These are phyloP conservation scores for Cryphonectria parasitica DNA, from an alignment of 2,329 filamentous ascomycete genomes.

Conservation along the genomic window DNA sequence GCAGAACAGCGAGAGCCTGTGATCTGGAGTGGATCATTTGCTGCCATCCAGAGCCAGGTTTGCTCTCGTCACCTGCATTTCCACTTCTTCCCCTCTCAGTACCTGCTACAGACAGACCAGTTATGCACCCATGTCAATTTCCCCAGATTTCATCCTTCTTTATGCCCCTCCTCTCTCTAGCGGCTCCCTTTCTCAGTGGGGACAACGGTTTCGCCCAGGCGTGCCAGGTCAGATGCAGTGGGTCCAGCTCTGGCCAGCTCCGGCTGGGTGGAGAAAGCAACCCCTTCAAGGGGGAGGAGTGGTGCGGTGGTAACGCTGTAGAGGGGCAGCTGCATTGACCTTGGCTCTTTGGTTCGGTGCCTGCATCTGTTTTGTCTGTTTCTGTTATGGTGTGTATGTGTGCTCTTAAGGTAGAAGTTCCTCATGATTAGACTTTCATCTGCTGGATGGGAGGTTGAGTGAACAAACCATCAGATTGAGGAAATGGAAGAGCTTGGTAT, in stretches of 20 bases:
- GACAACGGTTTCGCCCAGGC: background rate
- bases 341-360: slow-evolving; percentile 14
- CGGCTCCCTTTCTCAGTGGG: slow-evolving; percentile 2
- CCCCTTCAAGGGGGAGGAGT: background rate
- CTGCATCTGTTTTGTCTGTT: slow-evolving; percentile 11
- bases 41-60: background rate
- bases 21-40: background rate
- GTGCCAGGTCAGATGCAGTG: background rate
- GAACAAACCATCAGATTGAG: background rate
- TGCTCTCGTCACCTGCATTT: background rate
- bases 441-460: background rate
- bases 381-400: slow-evolving; percentile 8
- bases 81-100: too few species aligned
- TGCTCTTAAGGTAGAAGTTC: slow-evolving; percentile 7
- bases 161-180: background rate
- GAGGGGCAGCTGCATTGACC: background rate
- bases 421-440: slow-evolving; percentile 25
- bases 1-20: background rate
- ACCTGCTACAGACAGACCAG: background rate
- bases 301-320: background rate
- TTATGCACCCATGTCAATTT: slow-evolving; percentile 19
- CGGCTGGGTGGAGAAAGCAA: slow-evolving; percentile 6
- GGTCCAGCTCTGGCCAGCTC: background rate
- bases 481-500: background rate
- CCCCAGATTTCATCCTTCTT: slow-evolving; percentile 6